Percentiles rank a stretch among this genome's conserved stretches.
These are phyloP conservation scores for Tolypocladium paradoxum DNA, from an alignment of 2,329 filamentous ascomycete genomes.

Conservation along the genomic window DNA sequence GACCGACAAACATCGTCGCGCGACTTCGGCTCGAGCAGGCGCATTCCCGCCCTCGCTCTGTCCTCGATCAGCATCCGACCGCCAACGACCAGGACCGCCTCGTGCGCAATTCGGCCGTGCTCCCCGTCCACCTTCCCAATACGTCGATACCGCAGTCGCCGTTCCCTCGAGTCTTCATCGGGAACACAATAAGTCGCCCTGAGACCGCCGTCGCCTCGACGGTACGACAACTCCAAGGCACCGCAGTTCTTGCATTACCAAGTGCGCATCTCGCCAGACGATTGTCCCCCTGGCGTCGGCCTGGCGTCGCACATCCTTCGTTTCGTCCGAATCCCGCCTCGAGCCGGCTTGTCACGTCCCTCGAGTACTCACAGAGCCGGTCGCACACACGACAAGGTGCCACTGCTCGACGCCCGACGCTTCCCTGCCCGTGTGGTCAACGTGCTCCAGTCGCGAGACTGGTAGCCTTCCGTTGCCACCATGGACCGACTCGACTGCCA, in stretches of 20 bases:
- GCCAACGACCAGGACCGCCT: neutral
- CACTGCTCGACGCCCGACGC: constrained; percentile 1
- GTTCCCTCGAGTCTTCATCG: neutral
- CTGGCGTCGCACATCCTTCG: neutral
- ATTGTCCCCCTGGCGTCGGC: neutral
- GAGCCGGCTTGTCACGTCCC: neutral
- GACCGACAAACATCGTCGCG: neutral
- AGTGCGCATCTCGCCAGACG: neutral
- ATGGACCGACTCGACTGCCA: constrained; percentile 49
- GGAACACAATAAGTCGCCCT: neutral
- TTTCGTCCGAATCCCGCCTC: neutral
- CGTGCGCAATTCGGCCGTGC: neutral
- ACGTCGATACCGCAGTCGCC: neutral
- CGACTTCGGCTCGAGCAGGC: neutral
- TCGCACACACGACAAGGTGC: constrained; percentile 1
- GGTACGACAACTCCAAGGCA: neutral
- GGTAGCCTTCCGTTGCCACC: constrained; percentile 42
- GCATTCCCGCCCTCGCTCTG: neutral
- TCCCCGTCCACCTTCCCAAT: neutral
- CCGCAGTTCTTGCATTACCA: neutral
- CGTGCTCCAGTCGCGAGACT: constrained; percentile 51
- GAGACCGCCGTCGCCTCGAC: neutral
- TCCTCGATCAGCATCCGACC: neutral
- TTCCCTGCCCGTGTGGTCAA: constrained; percentile 31
- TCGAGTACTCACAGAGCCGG: neutral